Evolutionary conservation across 805 yeast genomes (phyloP).

Genomic region (Pichia pseudocactophila): DNA sequence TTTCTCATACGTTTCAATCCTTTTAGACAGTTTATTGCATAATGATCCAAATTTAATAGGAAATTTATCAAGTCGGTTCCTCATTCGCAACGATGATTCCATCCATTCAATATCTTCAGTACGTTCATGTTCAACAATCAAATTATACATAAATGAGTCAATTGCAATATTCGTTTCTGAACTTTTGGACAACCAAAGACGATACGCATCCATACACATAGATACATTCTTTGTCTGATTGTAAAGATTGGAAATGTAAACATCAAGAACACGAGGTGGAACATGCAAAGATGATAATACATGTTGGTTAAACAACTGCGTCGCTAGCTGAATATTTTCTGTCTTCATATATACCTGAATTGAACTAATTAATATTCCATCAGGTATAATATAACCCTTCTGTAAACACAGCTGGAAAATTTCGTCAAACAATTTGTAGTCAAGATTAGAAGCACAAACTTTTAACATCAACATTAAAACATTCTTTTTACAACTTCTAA

Average conservation of each 20-base stretch:
- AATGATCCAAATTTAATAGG: conserved; percentile 12
- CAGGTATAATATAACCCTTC: conserved; percentile 10
- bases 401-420: conserved; percentile 15
- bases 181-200: conserved; percentile 20
- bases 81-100: conserved; percentile 9
- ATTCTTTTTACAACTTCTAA: conserved; percentile 10
- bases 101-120: conserved; percentile 20
- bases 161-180: conserved; percentile 14
- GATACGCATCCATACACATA: conserved; percentile 19
- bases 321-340: conserved; percentile 21
- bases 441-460: conserved; percentile 16
- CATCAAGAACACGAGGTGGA: conserved; percentile 14
- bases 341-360: conserved; percentile 20
- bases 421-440: conserved; percentile 18
- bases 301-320: conserved; percentile 23
- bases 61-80: conserved; percentile 10
- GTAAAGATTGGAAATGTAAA: conserved; percentile 17
- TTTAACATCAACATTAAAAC: conserved; percentile 14
- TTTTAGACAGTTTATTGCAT: conserved; percentile 11
- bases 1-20: conserved; percentile 6
- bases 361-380: conserved; percentile 16
- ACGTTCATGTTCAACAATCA: conserved; percentile 15
- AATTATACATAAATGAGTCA: conserved; percentile 18
- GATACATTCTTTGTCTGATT: conserved; percentile 16
- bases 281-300: conserved; percentile 16